These are phyloP conservation scores for Talaromyces pinophilus DNA, from an alignment of 2,329 filamentous ascomycete species.

Conservation along the genomic window DNA sequence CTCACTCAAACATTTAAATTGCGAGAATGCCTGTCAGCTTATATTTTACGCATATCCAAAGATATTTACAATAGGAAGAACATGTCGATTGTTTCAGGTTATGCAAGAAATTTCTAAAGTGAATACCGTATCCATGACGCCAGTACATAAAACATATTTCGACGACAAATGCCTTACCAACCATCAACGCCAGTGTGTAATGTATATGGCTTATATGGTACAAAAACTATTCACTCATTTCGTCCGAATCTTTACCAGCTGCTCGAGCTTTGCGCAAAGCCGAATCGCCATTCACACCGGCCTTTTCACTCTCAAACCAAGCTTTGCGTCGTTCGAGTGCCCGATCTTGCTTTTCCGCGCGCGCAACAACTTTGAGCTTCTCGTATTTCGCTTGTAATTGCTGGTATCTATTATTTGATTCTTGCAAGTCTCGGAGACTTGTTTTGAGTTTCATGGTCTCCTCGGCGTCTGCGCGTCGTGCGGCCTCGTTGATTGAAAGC, in stretches of 20 bases:
- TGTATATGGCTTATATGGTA: background rate
- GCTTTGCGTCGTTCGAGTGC: slow-evolving; percentile 44
- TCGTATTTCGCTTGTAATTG: slow-evolving; percentile 41
- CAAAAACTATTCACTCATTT: slow-evolving; percentile 10
- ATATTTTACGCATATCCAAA: background rate
- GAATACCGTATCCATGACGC: background rate
- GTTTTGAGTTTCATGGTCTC: slow-evolving; percentile 43
- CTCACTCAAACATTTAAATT: background rate
- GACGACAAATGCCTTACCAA: background rate
- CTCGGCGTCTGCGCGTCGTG: slow-evolving; percentile 38
- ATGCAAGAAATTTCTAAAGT: background rate
- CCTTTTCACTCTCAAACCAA: slow-evolving; percentile 49
- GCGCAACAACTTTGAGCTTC: slow-evolving; percentile 33
- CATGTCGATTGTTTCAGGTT: background rate
- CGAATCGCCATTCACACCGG: slow-evolving; percentile 44
- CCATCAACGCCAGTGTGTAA: background rate
- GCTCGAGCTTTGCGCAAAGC: slow-evolving; percentile 38
- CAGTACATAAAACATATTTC: background rate
- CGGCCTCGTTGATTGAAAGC: slow-evolving; percentile 36
- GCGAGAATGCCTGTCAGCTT: background rate
- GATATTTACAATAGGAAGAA: background rate
- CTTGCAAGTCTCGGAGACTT: slow-evolving; percentile 38
- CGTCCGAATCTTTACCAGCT: slow-evolving; percentile 28
- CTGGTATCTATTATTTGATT: slow-evolving; percentile 43
- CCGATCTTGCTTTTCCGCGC: slow-evolving; percentile 44